Base-by-base conservation (phyloP, 176 grass and related monocot species). In the Pharus latifolius region DNA sequence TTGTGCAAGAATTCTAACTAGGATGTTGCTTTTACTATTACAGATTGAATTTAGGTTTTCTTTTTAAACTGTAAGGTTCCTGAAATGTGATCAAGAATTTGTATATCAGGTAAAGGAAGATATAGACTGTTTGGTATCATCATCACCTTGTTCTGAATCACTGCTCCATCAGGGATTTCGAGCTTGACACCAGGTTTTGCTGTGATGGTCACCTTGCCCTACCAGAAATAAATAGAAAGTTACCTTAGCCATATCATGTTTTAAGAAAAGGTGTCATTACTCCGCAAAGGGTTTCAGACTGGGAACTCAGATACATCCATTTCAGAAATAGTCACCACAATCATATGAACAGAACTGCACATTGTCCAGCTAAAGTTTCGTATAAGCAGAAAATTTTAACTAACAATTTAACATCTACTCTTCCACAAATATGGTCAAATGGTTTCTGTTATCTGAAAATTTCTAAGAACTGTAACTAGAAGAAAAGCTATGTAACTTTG, bases 131-230 rank as follows among this genome's bases (percentile, higher is more conserved):
- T 26, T 24, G 35, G 14, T 58, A 6, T 5, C 43, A 35, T 16
- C 20, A 28, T 46, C 78, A 91, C 95, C 90, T 98, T 91, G 70
- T 88, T 88, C 63, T 91, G 84, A 15, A 98, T 63, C 40, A 88
- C 51, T 41, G 42, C 31, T 60, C 81, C 90, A 65, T 98, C 90
- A 51, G 84, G 86, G 67, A 93, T 88, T 81, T 93, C 87, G 43
- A 91, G 54, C 37, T 86, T 98, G 13, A 79, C 83, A 29, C 84
- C 89, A 60, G 81, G 10, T 65, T 98, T 91, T 81, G 83, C 84
- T 67, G 75, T 66, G 46, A 98, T 98, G 10, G 57, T 76, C 56
- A 91, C 87, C 24, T 90, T 83, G 8, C 89, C 89, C 84, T 91
- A 31, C 32, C 30, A 70, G 27, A 41, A 40, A 65, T 30, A 54